These are phyloP conservation scores for Hypoxylon sp. DNA, from an alignment of 2,329 filamentous ascomycete genomes.

Conservation along the genomic window DNA sequence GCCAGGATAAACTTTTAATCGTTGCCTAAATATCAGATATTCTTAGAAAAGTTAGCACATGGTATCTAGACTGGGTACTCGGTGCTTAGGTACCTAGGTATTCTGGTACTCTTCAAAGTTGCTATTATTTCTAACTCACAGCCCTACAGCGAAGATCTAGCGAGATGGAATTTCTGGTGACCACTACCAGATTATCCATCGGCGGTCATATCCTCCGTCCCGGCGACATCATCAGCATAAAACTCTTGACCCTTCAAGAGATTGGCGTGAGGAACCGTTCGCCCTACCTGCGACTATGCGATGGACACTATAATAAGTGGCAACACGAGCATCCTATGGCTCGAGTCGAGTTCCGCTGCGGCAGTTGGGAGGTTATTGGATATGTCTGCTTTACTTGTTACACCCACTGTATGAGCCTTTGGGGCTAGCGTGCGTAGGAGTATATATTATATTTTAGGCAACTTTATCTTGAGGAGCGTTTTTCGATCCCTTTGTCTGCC, in stretches of 20 bases:
- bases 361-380: background rate
- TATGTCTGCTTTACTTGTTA: background rate
- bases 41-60: background rate
- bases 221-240: background rate
- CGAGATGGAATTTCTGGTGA: background rate
- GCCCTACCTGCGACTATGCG: background rate
- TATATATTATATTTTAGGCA: background rate
- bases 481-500: background rate
- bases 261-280: background rate
- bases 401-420: background rate
- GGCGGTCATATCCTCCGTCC: background rate
- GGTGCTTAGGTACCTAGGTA: background rate
- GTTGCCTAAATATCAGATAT: background rate
- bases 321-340: background rate
- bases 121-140: background rate
- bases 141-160: background rate
- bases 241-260: background rate
- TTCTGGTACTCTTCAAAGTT: background rate
- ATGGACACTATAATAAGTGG: background rate
- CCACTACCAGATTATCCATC: background rate
- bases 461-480: background rate
- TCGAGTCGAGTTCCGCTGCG: slow-evolving; percentile 1
- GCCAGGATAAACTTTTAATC: background rate
- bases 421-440: background rate
- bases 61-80: background rate